Base-by-base conservation (phyloP, 2,329 filamentous ascomycete genomes). In the Trichoderma lentiforme region DNA sequence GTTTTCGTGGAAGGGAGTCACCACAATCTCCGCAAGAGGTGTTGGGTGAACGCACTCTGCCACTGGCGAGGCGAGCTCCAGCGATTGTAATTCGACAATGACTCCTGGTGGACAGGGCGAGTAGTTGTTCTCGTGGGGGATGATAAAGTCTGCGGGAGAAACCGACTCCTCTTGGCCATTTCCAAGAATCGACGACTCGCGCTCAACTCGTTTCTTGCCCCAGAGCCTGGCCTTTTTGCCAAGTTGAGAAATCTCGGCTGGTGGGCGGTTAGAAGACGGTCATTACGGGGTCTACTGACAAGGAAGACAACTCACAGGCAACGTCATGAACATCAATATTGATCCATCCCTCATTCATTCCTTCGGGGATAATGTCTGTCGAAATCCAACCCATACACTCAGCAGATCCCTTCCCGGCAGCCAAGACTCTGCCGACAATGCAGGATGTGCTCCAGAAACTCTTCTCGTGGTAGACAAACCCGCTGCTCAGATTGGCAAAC, bases 381-480 rank as follows among this genome's bases (percentile, higher is more conserved):
- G 89, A 90, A 68, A 92, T 84, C 90, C 90, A 91, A 66, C 90
- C 90, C 88, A 92, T 89, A 77, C 90, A 90, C 77, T 92, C 90
- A 0, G 86, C 86, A 18, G 89, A 86, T 3, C 89, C 89, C 68
- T 86, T 86, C 8, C 88, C 87, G 32, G 89, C 89, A 34, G 89
- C 89, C 39, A 92, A 81, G 3, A 92, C 89, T 32, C 89, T 86
- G 4, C 90, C 90, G 11, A 92, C 86, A 56, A 92, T 84, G 77
- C 89, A 91, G 14, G 86, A 84, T 1, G 88, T 91, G 79, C 89
- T 92, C 90, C 90, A 92, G 78, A 91, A 92, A 73, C 89, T 92
- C 82, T 88, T 90, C 2, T 85, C 85, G 5, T 79, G 81, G 76
- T 91, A 91, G 3, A 91, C 84, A 74, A 92, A 92, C 0, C 90